Evolutionary conservation across 352 stramenopile species (phyloP), one percentile per base, ranked within the genome.

Genomic region (Phytophthora sojae): DNA sequence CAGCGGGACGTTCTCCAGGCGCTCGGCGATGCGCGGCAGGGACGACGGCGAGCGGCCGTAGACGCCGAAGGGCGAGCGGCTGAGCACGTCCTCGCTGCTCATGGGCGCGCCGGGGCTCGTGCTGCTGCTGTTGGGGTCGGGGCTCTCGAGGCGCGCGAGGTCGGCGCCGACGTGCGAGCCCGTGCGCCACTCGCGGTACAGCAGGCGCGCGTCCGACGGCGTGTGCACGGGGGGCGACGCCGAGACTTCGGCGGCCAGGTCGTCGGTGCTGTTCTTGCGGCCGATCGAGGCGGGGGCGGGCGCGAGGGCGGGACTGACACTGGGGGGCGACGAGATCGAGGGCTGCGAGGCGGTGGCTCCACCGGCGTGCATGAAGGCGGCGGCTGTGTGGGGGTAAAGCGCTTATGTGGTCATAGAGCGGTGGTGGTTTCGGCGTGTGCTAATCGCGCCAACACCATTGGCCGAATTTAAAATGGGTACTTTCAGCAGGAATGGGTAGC

Each of bases 151-250:
- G 30, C 67, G 73, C 3, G 66, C 57, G 21, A 83, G 57, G 50
- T 84, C 77, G 1, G 67, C 79, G 23, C 79, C 81, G 4, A 83
- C 65, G 66, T 86, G 76, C 29, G 85, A 83, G 47, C 81, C 74
- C 19, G 86, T 92, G 64, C 88, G 86, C 88, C 88, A 94, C 79
- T 94, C 80, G 56, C 88, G 83, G 55, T 95, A 95, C 57, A 92
- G 75, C 49, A 95, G 64, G 9, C 88, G 86, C 58, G 85, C 81
- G 69, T 93, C 86, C 19, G 86, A 88, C 39, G 83, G 75, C 12
- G 85, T 86, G 35, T 83, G 81, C 19, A 77, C 71, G 14, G 77
- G 75, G 59, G 84, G 81, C 11, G 83, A 85, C n/a, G 66, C 64
- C 23, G 71, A 68, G 12, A 80, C 60, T 65, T 93, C 80, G 25